Percentiles rank a stretch among this genome's conserved stretches.
Evolutionary conservation across 2,329 filamentous ascomycete genomes (phyloP).

Genomic region (Fusarium decemcellulare): DNA sequence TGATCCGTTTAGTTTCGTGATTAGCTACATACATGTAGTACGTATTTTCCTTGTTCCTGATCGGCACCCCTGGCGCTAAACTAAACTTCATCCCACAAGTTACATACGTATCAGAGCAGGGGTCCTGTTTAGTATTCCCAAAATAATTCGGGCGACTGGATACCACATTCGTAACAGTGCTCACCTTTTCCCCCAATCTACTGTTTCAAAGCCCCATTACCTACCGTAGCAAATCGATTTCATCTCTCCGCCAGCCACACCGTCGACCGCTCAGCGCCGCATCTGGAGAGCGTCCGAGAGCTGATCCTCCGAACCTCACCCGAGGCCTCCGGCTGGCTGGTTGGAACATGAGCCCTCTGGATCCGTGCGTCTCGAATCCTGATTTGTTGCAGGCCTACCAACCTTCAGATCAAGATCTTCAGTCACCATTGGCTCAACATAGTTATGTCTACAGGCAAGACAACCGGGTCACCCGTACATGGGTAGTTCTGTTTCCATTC

Average conservation of each 20-base stretch:
- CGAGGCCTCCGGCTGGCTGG: neutral
- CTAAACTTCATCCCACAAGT: slow-evolving; percentile 14
- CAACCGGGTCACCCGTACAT: no score
- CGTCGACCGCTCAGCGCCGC: neutral
- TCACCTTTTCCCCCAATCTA: neutral
- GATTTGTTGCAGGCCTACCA: neutral
- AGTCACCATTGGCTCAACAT: no score
- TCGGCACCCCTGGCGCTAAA: slow-evolving; percentile 40
- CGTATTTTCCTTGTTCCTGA: slow-evolving; percentile 33
- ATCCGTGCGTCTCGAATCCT: neutral
- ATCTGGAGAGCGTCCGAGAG: neutral
- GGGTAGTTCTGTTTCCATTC: no score
- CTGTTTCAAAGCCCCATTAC: slow-evolving; percentile 12
- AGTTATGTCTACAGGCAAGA: no score
- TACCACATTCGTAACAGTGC: slow-evolving; percentile 13
- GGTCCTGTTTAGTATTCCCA: slow-evolving; percentile 1
- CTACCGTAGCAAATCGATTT: neutral
- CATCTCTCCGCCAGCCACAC: slow-evolving; percentile 10
- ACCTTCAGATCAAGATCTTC: no score
- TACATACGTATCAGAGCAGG: slow-evolving; percentile 15
- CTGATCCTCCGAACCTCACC: neutral
- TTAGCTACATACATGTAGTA: neutral
- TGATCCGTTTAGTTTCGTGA: neutral
- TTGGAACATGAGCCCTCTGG: neutral
- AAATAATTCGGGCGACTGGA: neutral